Evolutionary conservation across 2,329 filamentous ascomycete genomes (phyloP).

Genomic region (Apiospora rasikravindrae): DNA sequence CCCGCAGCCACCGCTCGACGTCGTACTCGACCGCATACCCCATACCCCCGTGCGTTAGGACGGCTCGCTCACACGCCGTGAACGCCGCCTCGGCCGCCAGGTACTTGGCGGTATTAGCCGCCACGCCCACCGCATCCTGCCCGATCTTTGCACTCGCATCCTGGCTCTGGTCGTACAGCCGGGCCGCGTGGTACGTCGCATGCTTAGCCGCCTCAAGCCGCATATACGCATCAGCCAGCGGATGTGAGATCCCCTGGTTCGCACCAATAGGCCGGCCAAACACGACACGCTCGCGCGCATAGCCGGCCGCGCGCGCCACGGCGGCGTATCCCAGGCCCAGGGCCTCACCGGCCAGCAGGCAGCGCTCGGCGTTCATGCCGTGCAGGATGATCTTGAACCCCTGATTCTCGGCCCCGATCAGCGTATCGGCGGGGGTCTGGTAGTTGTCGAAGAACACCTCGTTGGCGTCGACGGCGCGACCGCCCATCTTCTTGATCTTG

Average conservation of each 20-base stretch:
- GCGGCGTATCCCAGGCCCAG: constrained; percentile 80
- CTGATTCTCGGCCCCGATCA: constrained; percentile 75
- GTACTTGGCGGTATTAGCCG: constrained; percentile 74
- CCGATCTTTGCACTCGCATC: constrained; percentile 41
- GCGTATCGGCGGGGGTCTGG: constrained; percentile 62
- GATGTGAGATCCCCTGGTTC: constrained; percentile 71
- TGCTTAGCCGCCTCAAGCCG: constrained; percentile 68
- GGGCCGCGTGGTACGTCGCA: constrained; percentile 68
- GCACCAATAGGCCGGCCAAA: constrained; percentile 69
- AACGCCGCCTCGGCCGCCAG: constrained; percentile 70
- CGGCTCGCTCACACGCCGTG: constrained; percentile 64
- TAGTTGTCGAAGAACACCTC: constrained; percentile 89
- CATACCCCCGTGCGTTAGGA: constrained; percentile 67
- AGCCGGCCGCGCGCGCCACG: constrained; percentile 64
- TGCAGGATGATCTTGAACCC: constrained; percentile 82
- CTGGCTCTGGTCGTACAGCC: constrained; percentile 62
- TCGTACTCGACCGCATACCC: constrained; percentile 69
- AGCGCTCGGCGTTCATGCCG: constrained; percentile 81
- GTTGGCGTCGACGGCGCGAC: constrained; percentile 81
- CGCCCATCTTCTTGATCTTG: constrained; percentile 85
- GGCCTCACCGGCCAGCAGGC: constrained; percentile 78
- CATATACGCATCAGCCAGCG: constrained; percentile 70
- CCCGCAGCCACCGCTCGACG: constrained; percentile 69
- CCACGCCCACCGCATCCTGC: constrained; percentile 63
- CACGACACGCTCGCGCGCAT: constrained; percentile 69